Percentiles rank a stretch among this genome's conserved stretches.
Conservation (phyloP, 257 asterid species). For the Sherardia arvensis region DNA sequence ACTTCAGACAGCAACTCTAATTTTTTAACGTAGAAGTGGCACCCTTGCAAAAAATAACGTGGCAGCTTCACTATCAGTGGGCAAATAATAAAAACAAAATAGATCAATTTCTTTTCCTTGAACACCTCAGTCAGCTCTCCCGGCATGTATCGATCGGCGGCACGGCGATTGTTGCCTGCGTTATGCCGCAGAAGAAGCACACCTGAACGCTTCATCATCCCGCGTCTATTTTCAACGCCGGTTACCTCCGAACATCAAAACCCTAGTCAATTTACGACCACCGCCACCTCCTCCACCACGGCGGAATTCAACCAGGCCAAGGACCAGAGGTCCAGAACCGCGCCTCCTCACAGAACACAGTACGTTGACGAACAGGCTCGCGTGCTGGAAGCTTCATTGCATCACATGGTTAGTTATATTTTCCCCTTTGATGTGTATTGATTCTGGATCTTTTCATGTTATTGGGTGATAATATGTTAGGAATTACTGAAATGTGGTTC, state of each 20-base stretch:
- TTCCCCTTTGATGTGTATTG: not conserved
- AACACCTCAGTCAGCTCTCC: not conserved
- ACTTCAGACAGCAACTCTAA: too few species aligned
- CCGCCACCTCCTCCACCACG: conserved; percentile 10
- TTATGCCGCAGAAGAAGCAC: conserved; percentile 24
- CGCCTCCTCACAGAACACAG: conserved; percentile 28
- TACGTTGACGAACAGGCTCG: conserved; percentile 76
- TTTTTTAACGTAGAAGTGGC: too few species aligned
- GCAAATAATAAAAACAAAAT: not conserved
- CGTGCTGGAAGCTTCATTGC: conserved; percentile 70
- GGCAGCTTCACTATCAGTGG: not conserved
- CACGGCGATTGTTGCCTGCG: conserved; percentile 46
- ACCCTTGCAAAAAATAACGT: too few species aligned
- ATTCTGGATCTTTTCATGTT: not conserved
- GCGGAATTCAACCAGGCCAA: conserved; percentile 13
- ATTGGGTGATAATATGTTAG: not conserved
- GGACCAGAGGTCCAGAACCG: conserved; percentile 24
- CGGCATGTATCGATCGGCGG: conserved; percentile 57
- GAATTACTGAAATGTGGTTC: not conserved
- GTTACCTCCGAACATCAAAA: conserved; percentile 31
- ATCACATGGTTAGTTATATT: conserved; percentile 54
- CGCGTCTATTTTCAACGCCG: conserved; percentile 29
- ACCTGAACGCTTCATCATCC: conserved; percentile 10
- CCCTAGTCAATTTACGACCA: conserved; percentile 17
- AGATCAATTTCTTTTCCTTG: not conserved